A percentile compares a stretch with the other conserved stretches of the same genome.
phyloP scores from a whole-genome alignment of 2,329 filamentous ascomycete species.

The Neonectria sp. region DNA sequence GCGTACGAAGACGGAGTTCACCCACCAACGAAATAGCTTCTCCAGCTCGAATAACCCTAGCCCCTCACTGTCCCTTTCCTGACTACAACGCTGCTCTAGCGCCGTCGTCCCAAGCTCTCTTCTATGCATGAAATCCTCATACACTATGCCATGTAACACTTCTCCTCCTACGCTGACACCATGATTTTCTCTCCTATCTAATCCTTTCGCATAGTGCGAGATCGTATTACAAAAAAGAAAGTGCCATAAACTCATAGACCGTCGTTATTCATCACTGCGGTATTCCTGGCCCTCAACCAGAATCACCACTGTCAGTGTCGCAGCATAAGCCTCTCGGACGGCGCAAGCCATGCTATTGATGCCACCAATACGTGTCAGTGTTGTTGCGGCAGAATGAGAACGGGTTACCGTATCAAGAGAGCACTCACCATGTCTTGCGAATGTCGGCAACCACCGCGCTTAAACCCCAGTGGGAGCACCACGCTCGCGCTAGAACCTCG shows the following conservation, averaged over 20 bases:
- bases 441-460: slow-evolving; percentile 80
- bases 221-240: slow-evolving; percentile 28
- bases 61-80: not conserved
- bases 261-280: slow-evolving; percentile 59
- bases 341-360: slow-evolving; percentile 77
- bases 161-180: slow-evolving; percentile 5
- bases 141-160: not conserved
- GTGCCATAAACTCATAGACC: slow-evolving; percentile 41
- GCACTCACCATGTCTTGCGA: slow-evolving; percentile 74
- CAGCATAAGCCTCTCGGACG: slow-evolving; percentile 82
- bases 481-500: slow-evolving; percentile 82
- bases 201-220: slow-evolving; percentile 14
- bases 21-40: slow-evolving; percentile 1
- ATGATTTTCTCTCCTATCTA: slow-evolving; percentile 15
- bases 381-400: not conserved
- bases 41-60: not conserved
- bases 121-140: not conserved
- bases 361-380: slow-evolving; percentile 29
- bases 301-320: slow-evolving; percentile 80
- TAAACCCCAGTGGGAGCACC: slow-evolving; percentile 83
- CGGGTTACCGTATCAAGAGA: not conserved
- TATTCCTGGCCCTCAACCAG: slow-evolving; percentile 67
- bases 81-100: not conserved
- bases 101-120: slow-evolving; percentile 5
- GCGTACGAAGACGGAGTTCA: slow-evolving; percentile 1